Conservation (phyloP, 225 moss, liverwort and hornwort genomes). For the Antitrichia curtipendula region DNA sequence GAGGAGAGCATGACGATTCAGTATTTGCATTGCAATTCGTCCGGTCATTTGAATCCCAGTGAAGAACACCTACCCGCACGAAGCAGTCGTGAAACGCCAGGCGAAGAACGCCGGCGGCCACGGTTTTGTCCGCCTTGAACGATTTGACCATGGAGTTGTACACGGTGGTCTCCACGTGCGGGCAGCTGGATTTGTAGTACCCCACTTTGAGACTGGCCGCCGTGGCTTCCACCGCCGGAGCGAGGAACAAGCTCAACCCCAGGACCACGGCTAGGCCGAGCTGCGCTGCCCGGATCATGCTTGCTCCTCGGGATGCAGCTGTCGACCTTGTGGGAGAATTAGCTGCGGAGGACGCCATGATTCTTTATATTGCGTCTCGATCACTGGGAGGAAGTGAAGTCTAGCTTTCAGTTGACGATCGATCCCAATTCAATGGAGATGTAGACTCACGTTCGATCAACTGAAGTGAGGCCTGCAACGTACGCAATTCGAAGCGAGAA, state of each 20-base stretch:
- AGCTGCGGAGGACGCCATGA: neutral
- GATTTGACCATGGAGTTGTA: neutral
- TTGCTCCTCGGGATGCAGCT: neutral
- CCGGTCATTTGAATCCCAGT: neutral
- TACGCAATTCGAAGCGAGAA: neutral
- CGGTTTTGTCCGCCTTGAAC: neutral
- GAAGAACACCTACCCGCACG: neutral
- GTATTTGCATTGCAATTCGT: neutral
- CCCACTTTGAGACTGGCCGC: neutral
- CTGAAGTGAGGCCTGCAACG: neutral
- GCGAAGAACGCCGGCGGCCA: slow-evolving; percentile 6
- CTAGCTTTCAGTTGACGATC: neutral
- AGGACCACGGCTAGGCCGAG: neutral
- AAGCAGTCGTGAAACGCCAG: slow-evolving; percentile 7
- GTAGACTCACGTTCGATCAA: neutral
- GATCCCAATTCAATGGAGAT: neutral
- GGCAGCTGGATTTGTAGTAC: neutral
- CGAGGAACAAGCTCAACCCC: neutral
- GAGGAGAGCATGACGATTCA: neutral
- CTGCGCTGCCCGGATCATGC: neutral
- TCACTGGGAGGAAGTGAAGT: neutral
- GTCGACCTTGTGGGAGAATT: neutral
- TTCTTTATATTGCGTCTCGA: neutral
- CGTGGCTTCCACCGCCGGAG: neutral
- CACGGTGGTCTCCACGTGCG: neutral